phyloP scores from a whole-genome alignment of 108 stramenopile species.

The Fragilaria radians region DNA sequence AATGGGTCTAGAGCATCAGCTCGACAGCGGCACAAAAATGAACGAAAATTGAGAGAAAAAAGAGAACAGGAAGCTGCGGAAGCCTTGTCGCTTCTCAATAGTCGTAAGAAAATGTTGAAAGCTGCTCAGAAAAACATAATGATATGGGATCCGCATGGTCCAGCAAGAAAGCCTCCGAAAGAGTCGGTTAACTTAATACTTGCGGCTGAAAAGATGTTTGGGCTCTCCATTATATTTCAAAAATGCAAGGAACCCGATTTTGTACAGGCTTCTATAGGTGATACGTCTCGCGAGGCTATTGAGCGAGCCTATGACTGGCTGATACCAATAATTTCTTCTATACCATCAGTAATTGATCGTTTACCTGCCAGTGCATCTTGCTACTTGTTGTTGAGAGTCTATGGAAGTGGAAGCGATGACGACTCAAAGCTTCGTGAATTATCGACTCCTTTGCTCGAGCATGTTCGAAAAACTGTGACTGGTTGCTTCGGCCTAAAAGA shows the following conservation, averaged over 20 bases:
- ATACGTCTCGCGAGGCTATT: slow-evolving; percentile 55
- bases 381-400: slow-evolving; percentile 59
- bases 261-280: slow-evolving; percentile 52
- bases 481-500: slow-evolving; percentile 51
- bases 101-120: slow-evolving; percentile 45
- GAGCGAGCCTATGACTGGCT: slow-evolving; percentile 82
- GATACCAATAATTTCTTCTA: slow-evolving; percentile 62
- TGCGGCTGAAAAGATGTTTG: slow-evolving; percentile 49
- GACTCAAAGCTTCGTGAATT: slow-evolving; percentile 44
- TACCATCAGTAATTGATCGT: slow-evolving; percentile 50
- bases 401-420: slow-evolving; percentile 58
- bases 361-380: slow-evolving; percentile 69
- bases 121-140: slow-evolving; percentile 67
- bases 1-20: slow-evolving; percentile 38
- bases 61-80: slow-evolving; percentile 43
- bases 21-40: slow-evolving; percentile 44
- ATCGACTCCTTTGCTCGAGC: slow-evolving; percentile 48
- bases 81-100: slow-evolving; percentile 29
- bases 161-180: slow-evolving; percentile 67
- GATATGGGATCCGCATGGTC: slow-evolving; percentile 50
- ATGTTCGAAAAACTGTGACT: slow-evolving; percentile 54
- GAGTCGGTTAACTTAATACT: slow-evolving; percentile 62
- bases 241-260: slow-evolving; percentile 45
- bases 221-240: slow-evolving; percentile 51
- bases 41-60: slow-evolving; percentile 21